phyloP scores from a whole-genome alignment of 2,329 filamentous ascomycete species.

The Niveomyces coronatus region DNA sequence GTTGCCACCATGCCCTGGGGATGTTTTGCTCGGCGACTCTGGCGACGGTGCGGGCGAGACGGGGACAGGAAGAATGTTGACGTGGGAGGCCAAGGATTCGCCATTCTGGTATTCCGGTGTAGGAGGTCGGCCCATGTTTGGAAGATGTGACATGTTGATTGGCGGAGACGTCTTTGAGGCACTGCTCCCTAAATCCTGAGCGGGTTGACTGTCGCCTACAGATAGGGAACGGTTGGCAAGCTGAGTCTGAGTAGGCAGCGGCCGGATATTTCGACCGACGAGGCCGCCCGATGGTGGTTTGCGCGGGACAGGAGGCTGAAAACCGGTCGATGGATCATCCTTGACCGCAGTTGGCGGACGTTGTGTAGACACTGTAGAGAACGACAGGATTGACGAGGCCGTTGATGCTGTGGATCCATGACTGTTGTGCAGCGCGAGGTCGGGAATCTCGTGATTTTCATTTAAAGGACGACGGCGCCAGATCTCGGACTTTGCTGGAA shows the following conservation, averaged over 20 bases:
- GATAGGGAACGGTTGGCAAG: background rate
- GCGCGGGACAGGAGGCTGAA: background rate
- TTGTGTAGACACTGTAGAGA: constrained; percentile 6
- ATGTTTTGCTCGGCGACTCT: constrained; percentile 21
- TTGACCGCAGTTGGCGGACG: constrained; percentile 12
- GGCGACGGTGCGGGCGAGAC: constrained; percentile 36
- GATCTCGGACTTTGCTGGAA: constrained; percentile 23
- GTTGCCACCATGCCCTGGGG: constrained; percentile 6
- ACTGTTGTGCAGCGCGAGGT: constrained; percentile 37
- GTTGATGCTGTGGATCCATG: constrained; percentile 39
- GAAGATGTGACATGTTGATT: no score
- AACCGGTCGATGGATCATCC: constrained; percentile 14
- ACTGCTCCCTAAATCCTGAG: background rate
- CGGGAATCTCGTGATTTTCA: constrained; percentile 34
- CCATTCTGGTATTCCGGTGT: constrained; percentile 39
- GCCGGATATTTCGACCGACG: constrained; percentile 20
- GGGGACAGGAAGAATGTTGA: constrained; percentile 30
- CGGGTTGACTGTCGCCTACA: constrained; percentile 7
- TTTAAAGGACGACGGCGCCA: constrained; percentile 44
- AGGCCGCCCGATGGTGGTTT: constrained; percentile 15
- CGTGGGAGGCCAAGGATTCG: constrained; percentile 27
- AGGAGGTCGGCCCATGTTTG: constrained; percentile 28
- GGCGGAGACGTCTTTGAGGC: no score
- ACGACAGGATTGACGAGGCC: constrained; percentile 9
- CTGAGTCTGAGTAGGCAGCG: constrained; percentile 7